Percentiles rank a stretch among this genome's conserved stretches.
phyloP scores from a whole-genome alignment of 495 filamentous ascomycete species.

The Lineolata rhizophorae region DNA sequence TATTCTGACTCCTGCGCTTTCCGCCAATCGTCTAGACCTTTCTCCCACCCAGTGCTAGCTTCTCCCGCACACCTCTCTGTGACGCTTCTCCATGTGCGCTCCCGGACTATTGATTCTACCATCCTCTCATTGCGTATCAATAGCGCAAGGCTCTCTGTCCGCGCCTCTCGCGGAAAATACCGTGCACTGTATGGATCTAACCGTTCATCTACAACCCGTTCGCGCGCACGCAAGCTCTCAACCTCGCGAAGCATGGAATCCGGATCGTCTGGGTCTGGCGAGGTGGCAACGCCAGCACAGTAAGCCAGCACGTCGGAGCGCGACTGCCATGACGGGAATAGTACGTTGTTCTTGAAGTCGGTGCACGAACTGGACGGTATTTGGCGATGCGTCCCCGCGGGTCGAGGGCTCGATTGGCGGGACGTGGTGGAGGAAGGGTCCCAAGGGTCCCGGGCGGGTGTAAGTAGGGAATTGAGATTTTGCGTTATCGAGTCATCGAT shows the following conservation, averaged over 20 bases:
- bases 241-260: conserved; percentile 46
- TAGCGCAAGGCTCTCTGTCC: conserved; percentile 61
- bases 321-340: conserved; percentile 77
- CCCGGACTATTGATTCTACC: conserved; percentile 72
- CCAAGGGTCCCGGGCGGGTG: conserved; percentile 43
- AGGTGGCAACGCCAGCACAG: conserved; percentile 72
- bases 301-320: conserved; percentile 75
- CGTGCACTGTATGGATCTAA: conserved; percentile 80
- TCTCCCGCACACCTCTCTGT: conserved; percentile 62
- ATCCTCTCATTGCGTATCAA: conserved; percentile 64
- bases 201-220: conserved; percentile 67
- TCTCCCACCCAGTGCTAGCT: too few species aligned
- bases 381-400: conserved; percentile 16
- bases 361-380: conserved; percentile 41
- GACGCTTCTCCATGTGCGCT: conserved; percentile 66
- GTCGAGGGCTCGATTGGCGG: conserved; percentile 24
- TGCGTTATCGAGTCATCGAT: conserved; percentile 89
- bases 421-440: conserved; percentile 56
- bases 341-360: conserved; percentile 50
- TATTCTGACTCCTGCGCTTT: too few species aligned
- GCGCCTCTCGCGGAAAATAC: conserved; percentile 62
- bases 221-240: conserved; percentile 46
- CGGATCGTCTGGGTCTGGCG: conserved; percentile 73
- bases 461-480: conserved; percentile 76
- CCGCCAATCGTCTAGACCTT: too few species aligned